Evolutionary conservation across 2,329 filamentous ascomycete species (phyloP), one percentile per base, ranked within the genome.

Genomic region (Chlorencoelia australis): DNA sequence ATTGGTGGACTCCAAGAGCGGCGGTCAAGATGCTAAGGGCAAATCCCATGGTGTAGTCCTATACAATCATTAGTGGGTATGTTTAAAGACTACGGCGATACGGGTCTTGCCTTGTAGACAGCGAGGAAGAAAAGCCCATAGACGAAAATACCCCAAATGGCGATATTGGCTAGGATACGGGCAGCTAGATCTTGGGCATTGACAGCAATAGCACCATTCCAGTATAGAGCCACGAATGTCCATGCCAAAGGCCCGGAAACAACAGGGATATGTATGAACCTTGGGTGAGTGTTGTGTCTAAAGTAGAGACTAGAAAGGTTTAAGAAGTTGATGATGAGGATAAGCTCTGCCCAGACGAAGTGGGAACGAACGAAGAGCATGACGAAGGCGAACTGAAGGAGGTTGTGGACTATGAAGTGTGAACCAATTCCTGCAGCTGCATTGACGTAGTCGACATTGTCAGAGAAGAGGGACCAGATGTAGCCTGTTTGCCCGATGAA

Each of bases 171-270:
- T 16, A 91, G 73, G 47, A 94, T 79, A 31, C 84, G 68, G n/a
- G 82, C 79, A 2, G 79, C 68, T 4, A 86, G 59, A 40, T 65
- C 71, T 39, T 78, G 64, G 6, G 76, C 70, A 54, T 84, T 68
- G n/a, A 89, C 73, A 56, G 83, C 82, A 31, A 88, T 78, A 14
- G 87, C 85, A 7, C 87, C 87, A 50, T 86, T 84, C 84, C 85
- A 94, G 67, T 88, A 89, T 35, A 94, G 69, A 19, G 83, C 82
- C 10, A 89, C 77, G 54, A 91, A 83, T 10, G 81, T 87, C 83
- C 85, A 94, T 1, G 81, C 83, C 48, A 94, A 67, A 5, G 87
- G 87, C 0, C 78, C 83, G 11, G 81, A 79, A 15, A 87, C 75
- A 29, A 78, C 77, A 5, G 84, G 75, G 8, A 78, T 64, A 60